Conservation (phyloP, 495 filamentous ascomycete species). For the Tuber indicum region DNA sequence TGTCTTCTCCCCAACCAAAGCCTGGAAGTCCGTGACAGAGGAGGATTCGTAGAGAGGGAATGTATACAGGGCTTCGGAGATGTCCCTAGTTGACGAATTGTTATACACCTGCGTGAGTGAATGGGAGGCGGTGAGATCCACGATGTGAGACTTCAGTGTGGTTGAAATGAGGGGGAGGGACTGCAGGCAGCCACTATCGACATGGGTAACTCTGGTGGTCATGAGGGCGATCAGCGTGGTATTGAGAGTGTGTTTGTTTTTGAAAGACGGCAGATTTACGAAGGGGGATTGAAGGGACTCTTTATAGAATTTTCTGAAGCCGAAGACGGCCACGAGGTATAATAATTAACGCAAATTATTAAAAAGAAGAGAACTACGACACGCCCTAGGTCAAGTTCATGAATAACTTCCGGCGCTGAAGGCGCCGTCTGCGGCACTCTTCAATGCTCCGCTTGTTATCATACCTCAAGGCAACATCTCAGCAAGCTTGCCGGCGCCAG, state of each 20-base stretch:
- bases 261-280: background rate
- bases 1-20: conserved; percentile 47
- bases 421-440: background rate
- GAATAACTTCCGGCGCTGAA: background rate
- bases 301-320: background rate
- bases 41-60: conserved; percentile 66
- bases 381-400: background rate
- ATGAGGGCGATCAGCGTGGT: background rate
- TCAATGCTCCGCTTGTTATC: background rate
- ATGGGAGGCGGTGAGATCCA: conserved; percentile 33
- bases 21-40: conserved; percentile 58
- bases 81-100: conserved; percentile 45
- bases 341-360: background rate
- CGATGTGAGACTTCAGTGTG: conserved; percentile 7
- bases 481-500: background rate
- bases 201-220: background rate
- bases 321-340: background rate
- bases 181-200: background rate
- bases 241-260: background rate
- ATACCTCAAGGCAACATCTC: background rate
- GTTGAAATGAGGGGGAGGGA: conserved; percentile 3
- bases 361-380: background rate
- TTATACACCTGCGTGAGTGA: conserved; percentile 56
- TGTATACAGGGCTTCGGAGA: conserved; percentile 54
- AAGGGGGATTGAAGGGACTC: background rate